phyloP scores from a whole-genome alignment of 768 basidiomycete species.

The Cystobasidium tubakii region DNA sequence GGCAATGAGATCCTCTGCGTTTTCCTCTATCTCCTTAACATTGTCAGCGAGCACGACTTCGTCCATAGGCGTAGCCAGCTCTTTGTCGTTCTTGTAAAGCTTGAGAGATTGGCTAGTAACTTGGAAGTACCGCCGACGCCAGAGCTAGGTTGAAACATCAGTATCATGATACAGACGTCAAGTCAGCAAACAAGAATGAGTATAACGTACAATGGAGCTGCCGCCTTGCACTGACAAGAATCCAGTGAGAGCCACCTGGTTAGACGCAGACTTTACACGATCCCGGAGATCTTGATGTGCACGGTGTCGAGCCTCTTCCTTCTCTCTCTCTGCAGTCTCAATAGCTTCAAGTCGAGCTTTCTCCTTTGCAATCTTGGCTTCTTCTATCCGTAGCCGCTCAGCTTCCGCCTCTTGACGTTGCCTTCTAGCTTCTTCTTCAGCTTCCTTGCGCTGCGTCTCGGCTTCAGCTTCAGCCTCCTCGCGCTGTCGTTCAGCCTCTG shows the following conservation, averaged over 20 bases:
- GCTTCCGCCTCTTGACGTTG: slow-evolving; percentile 8
- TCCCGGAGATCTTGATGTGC: background rate
- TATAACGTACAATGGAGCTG: slow-evolving; percentile 30
- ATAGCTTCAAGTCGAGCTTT: background rate
- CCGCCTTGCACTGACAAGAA: slow-evolving; percentile 33
- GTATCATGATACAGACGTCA: background rate
- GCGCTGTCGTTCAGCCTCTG: slow-evolving; percentile 22
- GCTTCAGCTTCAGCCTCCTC: slow-evolving; percentile 8
- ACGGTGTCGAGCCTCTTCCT: slow-evolving; percentile 6
- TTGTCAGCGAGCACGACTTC: background rate
- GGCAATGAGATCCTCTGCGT: slow-evolving; percentile 28
- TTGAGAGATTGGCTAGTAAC: slow-evolving; percentile 1
- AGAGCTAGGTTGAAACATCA: slow-evolving; percentile 8
- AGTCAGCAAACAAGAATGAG: too few species aligned
- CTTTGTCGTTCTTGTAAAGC: slow-evolving; percentile 37
- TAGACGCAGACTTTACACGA: background rate
- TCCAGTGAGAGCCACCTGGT: slow-evolving; percentile 14
- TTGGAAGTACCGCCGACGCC: slow-evolving; percentile 32
- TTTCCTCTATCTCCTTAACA: background rate
- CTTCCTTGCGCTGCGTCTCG: slow-evolving; percentile 28
- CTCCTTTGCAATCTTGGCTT: slow-evolving; percentile 3
- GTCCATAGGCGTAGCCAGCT: background rate
- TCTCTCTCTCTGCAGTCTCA: slow-evolving; percentile 7
- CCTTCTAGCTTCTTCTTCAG: slow-evolving; percentile 2
- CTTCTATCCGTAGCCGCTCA: background rate